phyloP scores from a whole-genome alignment of 495 filamentous ascomycete genomes.

The Poronia punctata region DNA sequence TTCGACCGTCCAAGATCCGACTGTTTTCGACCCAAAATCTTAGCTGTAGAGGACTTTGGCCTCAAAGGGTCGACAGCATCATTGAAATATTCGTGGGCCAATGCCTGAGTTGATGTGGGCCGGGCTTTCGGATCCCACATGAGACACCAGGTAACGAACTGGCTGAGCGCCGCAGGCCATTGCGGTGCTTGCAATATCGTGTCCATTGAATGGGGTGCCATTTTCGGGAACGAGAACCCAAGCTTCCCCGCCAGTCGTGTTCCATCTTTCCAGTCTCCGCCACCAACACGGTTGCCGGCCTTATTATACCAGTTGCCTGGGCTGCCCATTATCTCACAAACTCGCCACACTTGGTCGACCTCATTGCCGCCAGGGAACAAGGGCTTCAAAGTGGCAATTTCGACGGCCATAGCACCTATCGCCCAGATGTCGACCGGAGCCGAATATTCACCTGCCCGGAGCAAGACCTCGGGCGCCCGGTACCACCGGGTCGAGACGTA shows the following conservation, averaged over 20 bases:
- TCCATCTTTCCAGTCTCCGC: conserved; percentile 97
- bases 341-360: conserved; percentile 97
- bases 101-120: conserved; percentile 88
- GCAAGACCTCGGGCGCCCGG: conserved; percentile 88
- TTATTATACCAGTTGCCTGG: conserved; percentile 98
- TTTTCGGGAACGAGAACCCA: conserved; percentile 98
- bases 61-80: conserved; percentile 90
- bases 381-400: conserved; percentile 95
- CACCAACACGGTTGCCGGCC: conserved; percentile 75
- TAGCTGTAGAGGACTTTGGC: conserved; percentile 83
- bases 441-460: conserved; percentile 94
- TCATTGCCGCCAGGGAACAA: conserved; percentile 97
- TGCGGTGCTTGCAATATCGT: conserved; percentile 82
- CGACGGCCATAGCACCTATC: conserved; percentile 98
- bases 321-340: conserved; percentile 99
- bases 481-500: conserved; percentile 99
- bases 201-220: conserved; percentile 97
- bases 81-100: conserved; percentile 91
- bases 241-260: conserved; percentile 88
- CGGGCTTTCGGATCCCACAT: conserved; percentile 98
- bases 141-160: conserved; percentile 97
- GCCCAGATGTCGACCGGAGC: conserved; percentile 99
- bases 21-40: conserved; percentile 78
- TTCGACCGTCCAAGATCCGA: conserved; percentile 68
- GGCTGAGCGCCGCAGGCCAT: conserved; percentile 80